These are phyloP conservation scores for Triangularia verruculosa DNA, from an alignment of 2,329 filamentous ascomycete genomes.

Conservation along the genomic window DNA sequence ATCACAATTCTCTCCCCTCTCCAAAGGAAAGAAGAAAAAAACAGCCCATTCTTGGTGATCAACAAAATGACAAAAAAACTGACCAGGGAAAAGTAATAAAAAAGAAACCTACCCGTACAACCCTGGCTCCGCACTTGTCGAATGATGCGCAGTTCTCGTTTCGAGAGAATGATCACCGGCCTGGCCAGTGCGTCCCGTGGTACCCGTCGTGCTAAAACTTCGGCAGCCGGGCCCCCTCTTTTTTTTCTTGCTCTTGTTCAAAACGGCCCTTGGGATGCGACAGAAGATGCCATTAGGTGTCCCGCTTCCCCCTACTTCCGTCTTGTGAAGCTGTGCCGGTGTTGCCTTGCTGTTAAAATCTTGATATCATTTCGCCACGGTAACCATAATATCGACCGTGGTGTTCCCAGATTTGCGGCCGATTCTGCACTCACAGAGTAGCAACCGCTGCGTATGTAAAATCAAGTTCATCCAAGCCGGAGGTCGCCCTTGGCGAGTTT, in stretches of 20 bases:
- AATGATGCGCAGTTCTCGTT: conserved; percentile 13
- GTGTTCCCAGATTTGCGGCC: background rate
- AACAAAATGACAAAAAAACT: conserved; percentile 2
- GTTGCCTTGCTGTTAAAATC: background rate
- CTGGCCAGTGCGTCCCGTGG: conserved; percentile 25
- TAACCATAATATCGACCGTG: background rate
- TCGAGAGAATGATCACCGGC: conserved; percentile 14
- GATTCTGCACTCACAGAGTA: background rate
- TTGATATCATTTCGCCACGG: background rate
- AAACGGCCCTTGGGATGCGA: conserved; percentile 1
- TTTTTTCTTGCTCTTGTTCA: too few relatives aligned
- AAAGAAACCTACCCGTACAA: background rate
- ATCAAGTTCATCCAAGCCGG: background rate
- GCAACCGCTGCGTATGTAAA: background rate
- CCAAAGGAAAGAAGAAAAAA: too few relatives aligned
- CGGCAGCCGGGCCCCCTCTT: conserved; percentile 5
- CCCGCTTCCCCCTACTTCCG: background rate
- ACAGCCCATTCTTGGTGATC: background rate
- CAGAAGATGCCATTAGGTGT: background rate
- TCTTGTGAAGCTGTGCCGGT: background rate
- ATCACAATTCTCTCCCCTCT: background rate
- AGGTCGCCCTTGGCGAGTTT: background rate
- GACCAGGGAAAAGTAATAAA: background rate
- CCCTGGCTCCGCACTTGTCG: background rate
- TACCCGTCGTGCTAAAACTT: conserved; percentile 7